Percentiles rank a stretch among this genome's conserved stretches.
These are phyloP conservation scores for Hypoxylon intermedium DNA, from an alignment of 495 filamentous ascomycete species.

Conservation along the genomic window DNA sequence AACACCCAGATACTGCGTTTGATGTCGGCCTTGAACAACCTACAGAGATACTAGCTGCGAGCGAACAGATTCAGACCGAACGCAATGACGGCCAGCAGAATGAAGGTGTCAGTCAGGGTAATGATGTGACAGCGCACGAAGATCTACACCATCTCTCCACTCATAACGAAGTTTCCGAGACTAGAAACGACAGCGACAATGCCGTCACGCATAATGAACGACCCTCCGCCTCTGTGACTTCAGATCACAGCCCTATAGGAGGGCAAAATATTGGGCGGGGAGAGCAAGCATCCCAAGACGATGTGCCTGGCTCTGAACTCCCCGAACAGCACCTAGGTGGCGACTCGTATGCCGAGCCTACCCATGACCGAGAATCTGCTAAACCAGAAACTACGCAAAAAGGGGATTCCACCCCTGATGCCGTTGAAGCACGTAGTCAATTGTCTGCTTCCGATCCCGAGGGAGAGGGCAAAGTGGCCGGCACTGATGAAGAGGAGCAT, in stretches of 20 bases:
- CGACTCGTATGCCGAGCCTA: conserved; percentile 43
- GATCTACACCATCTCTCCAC: conserved; percentile 14
- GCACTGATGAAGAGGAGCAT: conserved; percentile 15
- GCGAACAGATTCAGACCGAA: not conserved
- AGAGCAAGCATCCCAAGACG: conserved; percentile 1
- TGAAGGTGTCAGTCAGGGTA: conserved; percentile 11
- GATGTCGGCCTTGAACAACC: not conserved
- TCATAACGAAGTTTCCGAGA: conserved; percentile 38
- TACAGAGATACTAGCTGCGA: not conserved
- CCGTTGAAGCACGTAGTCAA: conserved; percentile 11
- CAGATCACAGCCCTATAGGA: not conserved
- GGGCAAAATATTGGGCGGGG: conserved; percentile 9
- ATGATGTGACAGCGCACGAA: conserved; percentile 38
- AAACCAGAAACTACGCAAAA: conserved; percentile 28
- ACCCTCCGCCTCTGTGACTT: not conserved
- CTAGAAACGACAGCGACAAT: conserved; percentile 37
- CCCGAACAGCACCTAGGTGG: conserved; percentile 53
- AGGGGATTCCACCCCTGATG: conserved; percentile 15
- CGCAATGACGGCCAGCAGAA: conserved; percentile 4
- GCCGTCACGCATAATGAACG: conserved; percentile 7
- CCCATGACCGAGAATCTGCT: conserved; percentile 36
- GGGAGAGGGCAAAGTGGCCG: not conserved
- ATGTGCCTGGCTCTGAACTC: conserved; percentile 40
- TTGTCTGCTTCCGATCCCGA: conserved; percentile 6
- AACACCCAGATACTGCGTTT: conserved; percentile 2